A percentile compares a stretch with the other conserved stretches of the same genome.
Conservation (phyloP, 148 eudicot species). For the Agrostemma githago region DNA sequence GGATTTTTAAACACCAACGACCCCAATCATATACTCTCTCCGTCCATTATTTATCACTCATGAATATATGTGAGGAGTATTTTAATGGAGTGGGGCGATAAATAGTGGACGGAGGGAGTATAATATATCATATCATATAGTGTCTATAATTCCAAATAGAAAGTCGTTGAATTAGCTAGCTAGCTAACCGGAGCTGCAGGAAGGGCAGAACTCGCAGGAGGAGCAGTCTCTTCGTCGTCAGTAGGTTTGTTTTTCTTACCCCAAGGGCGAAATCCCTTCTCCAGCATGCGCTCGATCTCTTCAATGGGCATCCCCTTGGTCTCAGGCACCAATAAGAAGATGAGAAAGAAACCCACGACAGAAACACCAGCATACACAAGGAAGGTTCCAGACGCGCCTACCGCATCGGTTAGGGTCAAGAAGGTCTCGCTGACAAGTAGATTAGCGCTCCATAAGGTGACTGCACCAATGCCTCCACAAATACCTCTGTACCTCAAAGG, state of each 20-base stretch:
- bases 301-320: conserved; percentile 79
- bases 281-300: conserved; percentile 71
- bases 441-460: conserved; percentile 62
- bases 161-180: not conserved
- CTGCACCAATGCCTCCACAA: conserved; percentile 76
- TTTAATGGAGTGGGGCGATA: too few species aligned
- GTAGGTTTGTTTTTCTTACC: conserved; percentile 15
- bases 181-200: not conserved
- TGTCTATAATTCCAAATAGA: not conserved
- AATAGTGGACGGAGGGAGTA: too few species aligned
- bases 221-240: not conserved
- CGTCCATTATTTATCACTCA: too few species aligned
- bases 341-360: conserved; percentile 36
- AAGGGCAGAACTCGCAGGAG: too few species aligned
- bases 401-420: conserved; percentile 53
- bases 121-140: not conserved
- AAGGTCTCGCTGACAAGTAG: conserved; percentile 66
- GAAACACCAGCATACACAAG: conserved; percentile 63
- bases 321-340: conserved; percentile 65
- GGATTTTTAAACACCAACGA: not conserved
- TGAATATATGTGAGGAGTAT: too few species aligned
- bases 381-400: conserved; percentile 60
- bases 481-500: conserved; percentile 60
- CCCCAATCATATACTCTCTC: too few species aligned
- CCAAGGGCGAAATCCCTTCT: conserved; percentile 51